A percentile compares a stretch with the other conserved stretches of the same genome.
These are phyloP conservation scores for Tetrastigma voinierianum DNA, from an alignment of 164 flowering plant genomes.

Conservation along the genomic window DNA sequence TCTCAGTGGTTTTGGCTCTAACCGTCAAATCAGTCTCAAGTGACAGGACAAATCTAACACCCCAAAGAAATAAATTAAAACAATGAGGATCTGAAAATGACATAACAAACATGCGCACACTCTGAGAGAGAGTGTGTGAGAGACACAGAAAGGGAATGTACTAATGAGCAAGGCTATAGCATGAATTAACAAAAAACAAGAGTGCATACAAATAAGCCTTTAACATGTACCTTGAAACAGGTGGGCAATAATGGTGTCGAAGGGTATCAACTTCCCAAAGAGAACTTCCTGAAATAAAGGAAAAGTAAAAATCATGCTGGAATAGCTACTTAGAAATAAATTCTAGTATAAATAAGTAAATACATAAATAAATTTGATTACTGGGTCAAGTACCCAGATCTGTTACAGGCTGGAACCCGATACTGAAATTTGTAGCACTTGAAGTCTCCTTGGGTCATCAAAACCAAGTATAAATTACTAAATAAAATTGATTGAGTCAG, in stretches of 20 bases:
- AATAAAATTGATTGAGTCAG: too few species aligned
- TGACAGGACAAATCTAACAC: slow-evolving; percentile 66
- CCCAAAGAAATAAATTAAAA: not conserved
- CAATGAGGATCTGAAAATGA: not conserved
- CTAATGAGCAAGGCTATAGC: too few species aligned
- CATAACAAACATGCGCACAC: too few species aligned
- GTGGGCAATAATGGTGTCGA: slow-evolving; percentile 89
- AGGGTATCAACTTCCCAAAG: slow-evolving; percentile 96
- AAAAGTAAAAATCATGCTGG: not conserved
- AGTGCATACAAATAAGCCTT: not conserved
- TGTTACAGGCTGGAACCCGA: too few species aligned
- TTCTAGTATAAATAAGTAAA: too few species aligned
- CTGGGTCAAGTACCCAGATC: too few species aligned
- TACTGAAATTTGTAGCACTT: not conserved
- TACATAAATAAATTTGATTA: too few species aligned
- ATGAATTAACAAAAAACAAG: not conserved
- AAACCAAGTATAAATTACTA: not conserved
- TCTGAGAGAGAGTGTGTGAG: too few species aligned
- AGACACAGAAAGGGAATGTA: too few species aligned
- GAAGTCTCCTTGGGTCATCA: not conserved
- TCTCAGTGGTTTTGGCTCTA: slow-evolving; percentile 76
- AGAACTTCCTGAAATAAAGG: slow-evolving; percentile 68
- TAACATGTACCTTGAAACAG: slow-evolving; percentile 74
- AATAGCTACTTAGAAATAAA: too few species aligned
- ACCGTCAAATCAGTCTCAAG: slow-evolving; percentile 87